Evolutionary conservation across 1,284 basidiomycete species (phyloP), one percentile per base, ranked within the genome.

Genomic region (Heterobasidion parviporum): DNA sequence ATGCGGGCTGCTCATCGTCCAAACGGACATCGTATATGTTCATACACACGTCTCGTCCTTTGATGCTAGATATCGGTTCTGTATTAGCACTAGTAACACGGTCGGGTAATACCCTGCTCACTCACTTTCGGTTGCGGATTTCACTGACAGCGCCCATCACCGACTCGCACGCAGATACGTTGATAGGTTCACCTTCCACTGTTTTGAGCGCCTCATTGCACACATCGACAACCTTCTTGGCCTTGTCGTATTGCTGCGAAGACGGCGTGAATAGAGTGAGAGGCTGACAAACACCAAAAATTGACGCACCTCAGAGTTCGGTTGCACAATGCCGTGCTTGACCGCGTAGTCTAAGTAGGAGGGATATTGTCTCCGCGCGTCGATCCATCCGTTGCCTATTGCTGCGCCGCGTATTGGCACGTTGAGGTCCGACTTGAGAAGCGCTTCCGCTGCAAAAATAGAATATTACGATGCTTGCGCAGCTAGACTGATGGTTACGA

Each of bases 381-480:
- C 95, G 56, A 98, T 95, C 93, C 94, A 98, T 2, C 95, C 96
- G 70, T 99, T 99, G 8, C 96, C 96, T 56, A 99, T 98, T 0
- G 94, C 91, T 34, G 85, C 73, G 3, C 96, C 97, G 54, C 81
- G 81, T 15, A 99, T 75, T 2, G 77, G 83, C 36, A 82, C 72
- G 45, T 70, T 67, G 44, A 81, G 72, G 50, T 72, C 69, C 1
- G 92, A 89, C 56, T 81, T 78, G 36, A 96, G 74, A 52, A 98
- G 75, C 8, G 85, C 87, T 61, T 94, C 80, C 63, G 93, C 94
- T 94, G 62, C 35, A 43, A 6, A 15, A 46, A 43, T 14, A 49
- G 26, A 26, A 8, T 26, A 32, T 53, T 20, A 50, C 36, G 20
- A 36, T 26, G 32, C 6, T 20, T 16, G 35, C 50, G 41, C 15